Evolutionary conservation across 176 grass and related monocot species (phyloP).

Genomic region (Ampelocalamus luodianensis): DNA sequence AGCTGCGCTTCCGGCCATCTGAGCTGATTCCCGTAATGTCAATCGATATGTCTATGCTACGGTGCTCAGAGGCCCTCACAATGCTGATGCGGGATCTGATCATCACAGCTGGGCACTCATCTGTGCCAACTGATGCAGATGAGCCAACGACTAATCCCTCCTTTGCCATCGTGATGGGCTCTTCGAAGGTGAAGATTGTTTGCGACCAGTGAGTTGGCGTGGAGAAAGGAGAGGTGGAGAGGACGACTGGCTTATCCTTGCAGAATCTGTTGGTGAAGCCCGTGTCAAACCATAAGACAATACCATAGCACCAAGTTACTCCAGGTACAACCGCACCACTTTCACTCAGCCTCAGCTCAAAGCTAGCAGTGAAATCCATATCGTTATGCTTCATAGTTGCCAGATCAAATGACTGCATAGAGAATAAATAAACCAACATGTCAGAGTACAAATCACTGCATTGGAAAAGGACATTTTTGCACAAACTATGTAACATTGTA

Average conservation of each 20-base stretch:
- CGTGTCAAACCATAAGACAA: constrained; percentile 90
- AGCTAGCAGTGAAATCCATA: constrained; percentile 87
- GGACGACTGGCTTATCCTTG: constrained; percentile 70
- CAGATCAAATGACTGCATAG: constrained; percentile 75
- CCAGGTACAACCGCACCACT: constrained; percentile 13
- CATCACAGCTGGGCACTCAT: constrained; percentile 49
- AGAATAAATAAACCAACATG: constrained; percentile 29
- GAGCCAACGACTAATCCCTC: constrained; percentile 26
- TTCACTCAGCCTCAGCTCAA: constrained; percentile 65
- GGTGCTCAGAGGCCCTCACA: constrained; percentile 69
- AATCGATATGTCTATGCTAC: constrained; percentile 78
- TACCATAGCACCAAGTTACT: constrained; percentile 71
- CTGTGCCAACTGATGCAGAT: constrained; percentile 56
- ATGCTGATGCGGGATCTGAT: constrained; percentile 80
- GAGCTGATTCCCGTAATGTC: constrained; percentile 62
- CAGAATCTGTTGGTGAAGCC: constrained; percentile 83
- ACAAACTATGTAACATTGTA: constrained; percentile 9
- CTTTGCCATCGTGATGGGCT: constrained; percentile 68
- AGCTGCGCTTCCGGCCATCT: constrained; percentile 59
- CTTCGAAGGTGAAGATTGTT: constrained; percentile 81
- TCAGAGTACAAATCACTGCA: constrained; percentile 26
- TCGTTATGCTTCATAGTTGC: constrained; percentile 74
- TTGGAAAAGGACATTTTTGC: constrained; percentile 1
- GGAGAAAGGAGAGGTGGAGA: constrained; percentile 83
- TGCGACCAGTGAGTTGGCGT: constrained; percentile 89